Percentiles rank a stretch among this genome's conserved stretches.
These are phyloP conservation scores for Conringia planisiliqua DNA, from an alignment of 345 rosid genomes.

Conservation along the genomic window DNA sequence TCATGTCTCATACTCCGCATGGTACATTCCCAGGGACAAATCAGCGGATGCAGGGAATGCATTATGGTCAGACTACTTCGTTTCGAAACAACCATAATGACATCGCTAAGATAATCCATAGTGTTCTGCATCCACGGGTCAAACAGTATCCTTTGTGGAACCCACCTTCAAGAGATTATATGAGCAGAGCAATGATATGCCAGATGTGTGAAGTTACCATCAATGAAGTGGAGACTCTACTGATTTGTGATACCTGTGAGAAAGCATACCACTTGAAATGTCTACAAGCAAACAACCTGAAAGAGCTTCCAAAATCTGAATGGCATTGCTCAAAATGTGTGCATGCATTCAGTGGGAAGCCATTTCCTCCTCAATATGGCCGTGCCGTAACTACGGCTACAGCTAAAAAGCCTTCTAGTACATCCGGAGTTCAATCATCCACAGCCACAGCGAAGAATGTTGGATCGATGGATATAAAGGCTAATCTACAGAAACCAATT, in stretches of 20 bases:
- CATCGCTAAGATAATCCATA: slow-evolving; percentile 70
- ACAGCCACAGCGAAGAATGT: slow-evolving; percentile 56
- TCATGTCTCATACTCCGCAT: slow-evolving; percentile 48
- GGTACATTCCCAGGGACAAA: slow-evolving; percentile 47
- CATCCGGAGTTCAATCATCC: slow-evolving; percentile 45
- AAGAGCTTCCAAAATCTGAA: slow-evolving; percentile 75
- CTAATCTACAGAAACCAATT: slow-evolving; percentile 44
- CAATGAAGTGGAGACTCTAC: slow-evolving; percentile 76
- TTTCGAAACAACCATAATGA: slow-evolving; percentile 50
- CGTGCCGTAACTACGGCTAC: slow-evolving; percentile 56
- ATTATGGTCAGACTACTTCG: slow-evolving; percentile 44
- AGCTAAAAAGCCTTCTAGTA: slow-evolving; percentile 45
- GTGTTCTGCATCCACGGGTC: slow-evolving; percentile 57
- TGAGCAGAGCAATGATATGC: slow-evolving; percentile 69
- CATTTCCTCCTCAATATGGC: slow-evolving; percentile 87
- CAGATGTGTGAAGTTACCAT: slow-evolving; percentile 58
- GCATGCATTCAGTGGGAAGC: slow-evolving; percentile 67
- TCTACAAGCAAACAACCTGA: slow-evolving; percentile 55
- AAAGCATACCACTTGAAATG: slow-evolving; percentile 89
- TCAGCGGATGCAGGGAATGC: slow-evolving; percentile 57
- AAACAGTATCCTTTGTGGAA: slow-evolving; percentile 72
- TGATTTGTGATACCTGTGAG: slow-evolving; percentile 91
- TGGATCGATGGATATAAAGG: slow-evolving; percentile 39
- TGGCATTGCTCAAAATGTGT: slow-evolving; percentile 91
- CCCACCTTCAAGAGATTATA: slow-evolving; percentile 93